phyloP scores from a whole-genome alignment of 441 rosid species.

The Eruca vesicaria region DNA sequence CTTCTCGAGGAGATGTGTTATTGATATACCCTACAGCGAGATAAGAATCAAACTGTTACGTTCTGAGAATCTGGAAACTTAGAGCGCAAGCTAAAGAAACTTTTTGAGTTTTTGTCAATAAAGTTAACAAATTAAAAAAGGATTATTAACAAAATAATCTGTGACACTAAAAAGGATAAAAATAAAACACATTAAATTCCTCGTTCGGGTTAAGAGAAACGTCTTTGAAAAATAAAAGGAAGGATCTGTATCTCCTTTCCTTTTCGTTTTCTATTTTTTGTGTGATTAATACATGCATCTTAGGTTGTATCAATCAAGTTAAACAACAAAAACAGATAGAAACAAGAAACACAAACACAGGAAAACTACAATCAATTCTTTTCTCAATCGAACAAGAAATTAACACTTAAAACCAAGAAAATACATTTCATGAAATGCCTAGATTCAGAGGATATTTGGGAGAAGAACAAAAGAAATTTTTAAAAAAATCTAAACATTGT shows the following conservation, averaged over 20 bases:
- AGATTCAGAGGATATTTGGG: neutral
- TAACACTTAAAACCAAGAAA: neutral
- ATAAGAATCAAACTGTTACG: neutral
- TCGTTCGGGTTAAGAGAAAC: neutral
- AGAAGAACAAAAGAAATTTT: neutral
- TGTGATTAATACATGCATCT: constrained; percentile 23
- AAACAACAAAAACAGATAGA: neutral
- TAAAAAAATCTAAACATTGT: neutral
- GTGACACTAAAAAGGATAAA: neutral
- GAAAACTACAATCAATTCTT: neutral
- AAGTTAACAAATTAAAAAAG: neutral
- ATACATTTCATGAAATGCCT: neutral
- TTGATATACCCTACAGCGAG: constrained; percentile 2
- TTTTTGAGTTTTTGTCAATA: neutral
- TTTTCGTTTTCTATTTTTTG: neutral
- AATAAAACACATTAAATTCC: constrained; percentile 12
- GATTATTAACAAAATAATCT: constrained; percentile 19
- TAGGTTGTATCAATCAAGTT: neutral
- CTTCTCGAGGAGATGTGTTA: constrained; percentile 8
- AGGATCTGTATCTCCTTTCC: constrained; percentile 10
- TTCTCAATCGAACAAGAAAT: neutral
- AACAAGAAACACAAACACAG: neutral
- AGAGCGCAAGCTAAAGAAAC: constrained; percentile 8
- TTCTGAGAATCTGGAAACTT: constrained; percentile 13
- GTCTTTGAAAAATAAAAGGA: neutral